These are phyloP conservation scores for Huntiella moniliformis DNA, from an alignment of 2,329 filamentous ascomycete species.

Conservation along the genomic window DNA sequence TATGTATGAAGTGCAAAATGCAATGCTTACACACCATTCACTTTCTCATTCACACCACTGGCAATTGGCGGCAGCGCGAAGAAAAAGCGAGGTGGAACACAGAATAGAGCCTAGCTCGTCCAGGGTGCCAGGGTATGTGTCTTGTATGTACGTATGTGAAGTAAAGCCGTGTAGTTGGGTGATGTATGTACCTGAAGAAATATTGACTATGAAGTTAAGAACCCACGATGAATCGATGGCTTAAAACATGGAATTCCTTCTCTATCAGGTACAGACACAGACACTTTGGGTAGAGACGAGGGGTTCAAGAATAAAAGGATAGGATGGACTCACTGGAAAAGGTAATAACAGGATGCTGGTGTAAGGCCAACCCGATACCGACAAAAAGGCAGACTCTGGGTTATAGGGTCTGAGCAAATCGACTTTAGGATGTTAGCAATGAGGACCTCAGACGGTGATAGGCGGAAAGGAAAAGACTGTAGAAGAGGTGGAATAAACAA, in stretches of 20 bases:
- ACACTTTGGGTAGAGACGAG: no score
- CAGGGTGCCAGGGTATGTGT: constrained; percentile 4
- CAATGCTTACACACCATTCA: background rate
- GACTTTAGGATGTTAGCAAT: background rate
- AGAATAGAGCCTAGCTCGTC: constrained; percentile 1
- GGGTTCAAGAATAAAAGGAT: no score
- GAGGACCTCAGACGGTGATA: background rate
- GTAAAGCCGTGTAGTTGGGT: constrained; percentile 1
- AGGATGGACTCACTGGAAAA: no score
- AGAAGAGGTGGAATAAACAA: background rate
- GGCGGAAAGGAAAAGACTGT: background rate
- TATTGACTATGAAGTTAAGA: no score
- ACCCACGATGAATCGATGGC: no score
- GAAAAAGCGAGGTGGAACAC: constrained; percentile 3
- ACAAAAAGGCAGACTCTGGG: no score
- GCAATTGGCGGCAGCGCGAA: background rate
- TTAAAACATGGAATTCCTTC: no score
- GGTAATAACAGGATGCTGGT: no score
- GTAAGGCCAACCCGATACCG: no score
- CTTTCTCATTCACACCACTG: background rate
- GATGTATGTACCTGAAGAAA: background rate
- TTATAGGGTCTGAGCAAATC: no score
- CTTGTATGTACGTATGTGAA: no score
- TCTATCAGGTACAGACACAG: no score
- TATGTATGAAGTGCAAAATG: background rate